Percentiles rank a stretch among this genome's conserved stretches.
Conservation (phyloP, 176 grass and related monocot species). For the Hyparrhenia diplandra region DNA sequence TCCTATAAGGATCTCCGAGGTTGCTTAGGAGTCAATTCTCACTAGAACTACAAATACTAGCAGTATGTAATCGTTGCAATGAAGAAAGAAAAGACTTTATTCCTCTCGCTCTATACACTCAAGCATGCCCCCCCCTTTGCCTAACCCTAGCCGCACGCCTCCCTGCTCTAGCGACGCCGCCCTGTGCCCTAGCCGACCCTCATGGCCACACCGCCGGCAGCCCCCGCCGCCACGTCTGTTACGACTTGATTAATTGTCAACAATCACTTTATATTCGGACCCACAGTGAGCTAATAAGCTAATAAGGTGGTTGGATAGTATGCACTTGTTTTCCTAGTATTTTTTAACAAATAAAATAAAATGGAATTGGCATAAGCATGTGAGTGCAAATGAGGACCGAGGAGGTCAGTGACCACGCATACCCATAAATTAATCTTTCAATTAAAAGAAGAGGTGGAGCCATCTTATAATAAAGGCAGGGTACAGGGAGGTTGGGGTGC, state of each 20-base stretch:
- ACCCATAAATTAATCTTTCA: slow-evolving; percentile 16
- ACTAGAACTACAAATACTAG: no score
- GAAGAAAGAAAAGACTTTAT: no score
- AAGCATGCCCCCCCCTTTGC: no score
- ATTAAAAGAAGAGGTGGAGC: neutral
- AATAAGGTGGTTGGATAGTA: neutral
- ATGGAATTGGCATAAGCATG: neutral
- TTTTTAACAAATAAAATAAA: neutral
- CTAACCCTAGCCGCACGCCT: no score
- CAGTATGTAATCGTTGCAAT: no score
- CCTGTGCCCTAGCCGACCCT: no score
- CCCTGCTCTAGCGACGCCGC: no score
- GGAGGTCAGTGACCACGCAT: slow-evolving; percentile 19
- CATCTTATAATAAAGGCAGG: slow-evolving; percentile 19
- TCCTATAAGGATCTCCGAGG: no score
- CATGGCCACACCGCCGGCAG: no score
- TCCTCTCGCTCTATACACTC: no score
- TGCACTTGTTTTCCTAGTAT: neutral
- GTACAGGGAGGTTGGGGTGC: neutral
- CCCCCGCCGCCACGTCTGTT: no score
- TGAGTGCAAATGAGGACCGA: slow-evolving; percentile 1
- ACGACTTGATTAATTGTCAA: neutral
- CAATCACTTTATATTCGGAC: neutral
- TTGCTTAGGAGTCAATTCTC: no score
- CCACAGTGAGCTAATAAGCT: neutral